Percentiles rank a stretch among this genome's conserved stretches.
Conservation (phyloP, 2,329 filamentous ascomycete genomes). For the Neofusicoccum kwambonambiense region DNA sequence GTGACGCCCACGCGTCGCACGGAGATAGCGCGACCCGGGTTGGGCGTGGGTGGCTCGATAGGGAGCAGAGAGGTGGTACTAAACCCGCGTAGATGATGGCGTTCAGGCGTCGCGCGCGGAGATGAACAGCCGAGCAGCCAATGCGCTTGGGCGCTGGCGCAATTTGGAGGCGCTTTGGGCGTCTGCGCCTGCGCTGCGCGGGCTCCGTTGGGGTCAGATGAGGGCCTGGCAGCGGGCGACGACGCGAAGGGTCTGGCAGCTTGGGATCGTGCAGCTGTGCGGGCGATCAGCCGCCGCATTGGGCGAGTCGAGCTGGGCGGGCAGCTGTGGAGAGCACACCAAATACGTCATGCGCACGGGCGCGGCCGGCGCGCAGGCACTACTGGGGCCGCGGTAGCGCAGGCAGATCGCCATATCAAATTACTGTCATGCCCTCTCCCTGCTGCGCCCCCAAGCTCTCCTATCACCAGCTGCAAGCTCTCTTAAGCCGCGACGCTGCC, state of each 20-base stretch:
- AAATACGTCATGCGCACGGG: neutral
- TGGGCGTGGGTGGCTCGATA: neutral
- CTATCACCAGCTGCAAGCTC: neutral
- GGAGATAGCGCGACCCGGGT: neutral
- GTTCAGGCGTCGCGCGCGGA: conserved; percentile 12
- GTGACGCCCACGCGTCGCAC: neutral
- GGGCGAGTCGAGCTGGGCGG: conserved; percentile 6
- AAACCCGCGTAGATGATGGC: neutral
- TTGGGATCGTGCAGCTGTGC: neutral
- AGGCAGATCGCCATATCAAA: conserved; percentile 16
- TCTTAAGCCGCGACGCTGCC: conserved; percentile 6
- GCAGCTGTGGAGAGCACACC: conserved; percentile 3
- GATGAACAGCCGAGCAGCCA: conserved; percentile 12
- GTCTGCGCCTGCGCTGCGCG: no score
- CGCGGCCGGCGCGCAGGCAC: neutral
- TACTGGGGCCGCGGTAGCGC: conserved; percentile 8
- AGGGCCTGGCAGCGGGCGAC: neutral
- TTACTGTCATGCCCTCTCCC: conserved; percentile 14
- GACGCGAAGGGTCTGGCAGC: neutral
- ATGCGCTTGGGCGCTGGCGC: conserved; percentile 10
- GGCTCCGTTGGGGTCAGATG: neutral
- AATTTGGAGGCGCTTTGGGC: neutral
- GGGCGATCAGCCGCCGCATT: conserved; percentile 11
- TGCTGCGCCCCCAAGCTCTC: conserved; percentile 11
- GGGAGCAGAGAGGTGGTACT: conserved; percentile 1